phyloP scores from a whole-genome alignment of 768 basidiomycete genomes.

The Leccinum obscurum region DNA sequence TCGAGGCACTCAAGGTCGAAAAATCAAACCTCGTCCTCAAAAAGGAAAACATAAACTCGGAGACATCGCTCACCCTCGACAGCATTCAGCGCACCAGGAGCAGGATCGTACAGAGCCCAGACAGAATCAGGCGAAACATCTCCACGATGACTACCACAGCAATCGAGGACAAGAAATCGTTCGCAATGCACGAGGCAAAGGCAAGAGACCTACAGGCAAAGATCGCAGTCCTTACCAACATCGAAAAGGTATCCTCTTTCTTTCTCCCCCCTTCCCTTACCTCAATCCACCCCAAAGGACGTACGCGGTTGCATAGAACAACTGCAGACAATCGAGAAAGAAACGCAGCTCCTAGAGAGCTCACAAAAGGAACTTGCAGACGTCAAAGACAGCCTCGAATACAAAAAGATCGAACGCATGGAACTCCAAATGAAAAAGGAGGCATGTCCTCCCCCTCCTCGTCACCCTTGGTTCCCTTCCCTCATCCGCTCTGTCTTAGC shows the following conservation, averaged over 20 bases:
- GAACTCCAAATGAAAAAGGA: slow-evolving; percentile 69
- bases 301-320: slow-evolving; percentile 71
- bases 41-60: slow-evolving; percentile 66
- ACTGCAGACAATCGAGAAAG: slow-evolving; percentile 71
- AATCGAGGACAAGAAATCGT: slow-evolving; percentile 67
- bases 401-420: slow-evolving; percentile 72
- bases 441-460: slow-evolving; percentile 38
- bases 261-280: not conserved
- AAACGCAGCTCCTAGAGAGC: slow-evolving; percentile 59
- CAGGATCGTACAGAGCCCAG: slow-evolving; percentile 89
- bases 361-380: slow-evolving; percentile 69
- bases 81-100: slow-evolving; percentile 61
- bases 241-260: slow-evolving; percentile 67
- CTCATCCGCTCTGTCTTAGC: slow-evolving; percentile 42
- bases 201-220: slow-evolving; percentile 76
- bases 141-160: slow-evolving; percentile 67
- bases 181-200: slow-evolving; percentile 68
- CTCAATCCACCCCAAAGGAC: slow-evolving; percentile 46
- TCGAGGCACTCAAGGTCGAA: slow-evolving; percentile 72
- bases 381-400: slow-evolving; percentile 65
- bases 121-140: slow-evolving; percentile 83
- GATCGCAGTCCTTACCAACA: slow-evolving; percentile 63
- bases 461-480: not conserved
- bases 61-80: slow-evolving; percentile 59
- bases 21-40: slow-evolving; percentile 62